A percentile compares a stretch with the other conserved stretches of the same genome.
phyloP scores from a whole-genome alignment of 208 protist genomes.

The Phytomonas serpens region DNA sequence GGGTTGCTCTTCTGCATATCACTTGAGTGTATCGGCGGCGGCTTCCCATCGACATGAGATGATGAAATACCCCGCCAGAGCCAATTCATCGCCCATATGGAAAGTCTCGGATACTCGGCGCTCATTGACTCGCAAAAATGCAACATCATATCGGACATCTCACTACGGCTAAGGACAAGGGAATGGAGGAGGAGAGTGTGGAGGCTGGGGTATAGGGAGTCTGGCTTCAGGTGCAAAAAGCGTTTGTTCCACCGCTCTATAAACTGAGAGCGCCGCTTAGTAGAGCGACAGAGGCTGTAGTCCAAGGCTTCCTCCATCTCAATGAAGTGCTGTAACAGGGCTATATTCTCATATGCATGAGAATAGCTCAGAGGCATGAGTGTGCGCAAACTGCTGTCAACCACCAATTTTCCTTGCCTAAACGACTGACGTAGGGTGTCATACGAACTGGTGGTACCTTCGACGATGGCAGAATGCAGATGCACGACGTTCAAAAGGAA shows the following conservation, averaged over 20 bases:
- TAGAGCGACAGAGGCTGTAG: conserved; percentile 44
- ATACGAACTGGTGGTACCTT: conserved; percentile 16
- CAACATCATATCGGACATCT: conserved; percentile 95
- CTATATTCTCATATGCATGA: conserved; percentile 93
- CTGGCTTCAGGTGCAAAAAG: conserved; percentile 82
- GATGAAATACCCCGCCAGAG: conserved; percentile 34
- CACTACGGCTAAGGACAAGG: conserved; percentile 87
- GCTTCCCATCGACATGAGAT: conserved; percentile 18
- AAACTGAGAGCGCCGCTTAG: conserved; percentile 54
- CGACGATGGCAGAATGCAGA: conserved; percentile 37
- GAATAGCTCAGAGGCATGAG: conserved; percentile 81
- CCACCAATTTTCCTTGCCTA: conserved; percentile 55
- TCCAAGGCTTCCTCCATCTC: conserved; percentile 98
- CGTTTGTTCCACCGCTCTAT: conserved; percentile 71
- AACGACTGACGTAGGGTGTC: conserved; percentile 43
- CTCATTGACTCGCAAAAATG: conserved; percentile 91
- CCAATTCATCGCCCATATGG: conserved; percentile 84
- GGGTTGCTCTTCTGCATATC: conserved; percentile 1
- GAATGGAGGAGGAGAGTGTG: conserved; percentile 95
- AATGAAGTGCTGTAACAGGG: conserved; percentile 96
- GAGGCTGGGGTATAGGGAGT: conserved; percentile 90
- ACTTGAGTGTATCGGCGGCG: conserved; percentile 18
- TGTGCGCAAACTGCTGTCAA: conserved; percentile 84
- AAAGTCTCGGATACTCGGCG: conserved; percentile 66
- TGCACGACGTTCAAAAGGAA: conserved; percentile 68